Evolutionary conservation across 1,139 yeast genomes (phyloP).

Genomic region (Scheffersomyces parashehatae): DNA sequence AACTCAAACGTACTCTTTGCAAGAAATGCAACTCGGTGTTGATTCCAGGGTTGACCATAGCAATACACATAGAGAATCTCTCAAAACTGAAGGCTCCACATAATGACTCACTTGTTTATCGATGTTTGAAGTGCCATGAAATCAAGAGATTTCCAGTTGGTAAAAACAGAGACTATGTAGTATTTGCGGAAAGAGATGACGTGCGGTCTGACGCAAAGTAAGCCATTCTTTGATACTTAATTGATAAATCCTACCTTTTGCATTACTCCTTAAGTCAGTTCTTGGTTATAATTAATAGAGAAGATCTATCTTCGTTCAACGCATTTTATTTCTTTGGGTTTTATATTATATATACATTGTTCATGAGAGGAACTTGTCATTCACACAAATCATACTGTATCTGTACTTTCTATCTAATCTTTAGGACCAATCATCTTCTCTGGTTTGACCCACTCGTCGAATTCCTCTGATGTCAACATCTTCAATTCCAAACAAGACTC

Average conservation of each 20-base stretch:
- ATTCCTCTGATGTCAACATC: constrained; percentile 18
- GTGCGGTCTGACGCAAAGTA: constrained; percentile 12
- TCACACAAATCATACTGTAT: too few species aligned
- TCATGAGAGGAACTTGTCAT: too few species aligned
- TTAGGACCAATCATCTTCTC: constrained; percentile 23
- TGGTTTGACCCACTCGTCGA: constrained; percentile 22
- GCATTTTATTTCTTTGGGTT: not conserved
- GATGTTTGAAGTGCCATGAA: constrained; percentile 26
- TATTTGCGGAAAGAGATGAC: constrained; percentile 30
- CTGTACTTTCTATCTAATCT: constrained; percentile 4
- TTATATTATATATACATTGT: too few species aligned
- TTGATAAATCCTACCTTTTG: constrained; percentile 1
- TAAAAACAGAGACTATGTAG: constrained; percentile 24
- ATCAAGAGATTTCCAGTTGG: constrained; percentile 39
- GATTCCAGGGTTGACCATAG: constrained; percentile 48
- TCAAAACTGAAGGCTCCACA: constrained; percentile 23
- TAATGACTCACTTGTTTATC: constrained; percentile 34
- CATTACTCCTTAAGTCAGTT: not conserved
- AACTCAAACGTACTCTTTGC: constrained; percentile 61
- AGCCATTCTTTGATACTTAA: constrained; percentile 6
- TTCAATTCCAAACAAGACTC: constrained; percentile 19
- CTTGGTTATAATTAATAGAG: not conserved
- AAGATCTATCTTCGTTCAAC: not conserved
- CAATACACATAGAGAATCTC: constrained; percentile 29
- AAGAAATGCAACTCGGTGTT: constrained; percentile 54